Conservation (phyloP, 805 yeast genomes). For the Danielia oregonensis region DNA sequence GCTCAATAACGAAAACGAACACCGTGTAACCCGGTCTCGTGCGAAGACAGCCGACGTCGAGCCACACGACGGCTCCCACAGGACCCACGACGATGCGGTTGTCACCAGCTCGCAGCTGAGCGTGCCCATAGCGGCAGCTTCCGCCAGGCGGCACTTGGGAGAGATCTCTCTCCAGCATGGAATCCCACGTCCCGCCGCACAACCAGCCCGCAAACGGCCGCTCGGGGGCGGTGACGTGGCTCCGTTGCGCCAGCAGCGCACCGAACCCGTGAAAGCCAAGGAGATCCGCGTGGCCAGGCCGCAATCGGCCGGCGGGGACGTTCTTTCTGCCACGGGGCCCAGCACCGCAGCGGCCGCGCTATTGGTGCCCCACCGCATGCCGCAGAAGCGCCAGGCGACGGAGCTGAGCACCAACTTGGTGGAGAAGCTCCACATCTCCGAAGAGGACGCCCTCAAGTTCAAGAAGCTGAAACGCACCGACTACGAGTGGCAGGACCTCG, state of each 20-base stretch:
- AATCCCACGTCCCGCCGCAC: constrained; percentile 5
- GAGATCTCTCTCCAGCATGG: constrained; percentile 39
- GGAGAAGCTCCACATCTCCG: constrained; percentile 10
- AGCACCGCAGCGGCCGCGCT: background rate
- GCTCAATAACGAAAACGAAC: constrained; percentile 39
- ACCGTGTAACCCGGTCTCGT: constrained; percentile 29
- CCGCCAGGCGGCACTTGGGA: constrained; percentile 27
- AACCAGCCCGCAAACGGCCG: constrained; percentile 24
- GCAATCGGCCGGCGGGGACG: constrained; percentile 5
- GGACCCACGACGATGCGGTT: constrained; percentile 1
- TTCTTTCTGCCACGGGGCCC: background rate
- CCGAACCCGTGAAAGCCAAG: constrained; percentile 3
- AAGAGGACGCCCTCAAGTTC: constrained; percentile 14
- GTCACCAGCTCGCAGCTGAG: background rate
- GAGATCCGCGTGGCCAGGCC: constrained; percentile 7
- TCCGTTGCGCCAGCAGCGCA: constrained; percentile 23
- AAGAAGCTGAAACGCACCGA: constrained; percentile 40
- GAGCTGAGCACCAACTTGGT: constrained; percentile 44
- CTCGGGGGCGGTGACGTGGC: constrained; percentile 30
- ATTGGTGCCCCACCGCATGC: constrained; percentile 30
- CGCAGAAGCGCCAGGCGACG: constrained; percentile 54
- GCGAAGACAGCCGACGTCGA: constrained; percentile 6
- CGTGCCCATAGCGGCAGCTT: constrained; percentile 3
- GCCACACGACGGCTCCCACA: background rate
- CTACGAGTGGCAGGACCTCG: constrained; percentile 69